Evolutionary conservation across 2,329 filamentous ascomycete genomes (phyloP).

Genomic region (Beauveria caledonica): DNA sequence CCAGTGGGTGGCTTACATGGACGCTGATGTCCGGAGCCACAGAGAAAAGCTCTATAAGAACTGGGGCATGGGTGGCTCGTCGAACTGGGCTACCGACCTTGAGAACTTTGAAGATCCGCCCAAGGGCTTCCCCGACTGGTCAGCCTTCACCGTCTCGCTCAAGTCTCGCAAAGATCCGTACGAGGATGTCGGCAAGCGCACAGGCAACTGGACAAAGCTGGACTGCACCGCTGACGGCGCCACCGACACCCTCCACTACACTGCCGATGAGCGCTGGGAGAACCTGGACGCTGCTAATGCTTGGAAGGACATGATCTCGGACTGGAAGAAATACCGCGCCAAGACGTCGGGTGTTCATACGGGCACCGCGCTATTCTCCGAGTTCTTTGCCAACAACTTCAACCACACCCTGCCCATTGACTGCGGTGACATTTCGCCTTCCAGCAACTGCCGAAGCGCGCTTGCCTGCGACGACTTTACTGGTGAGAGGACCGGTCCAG

Average conservation of each 20-base stretch:
- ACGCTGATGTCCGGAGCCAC: constrained; percentile 6
- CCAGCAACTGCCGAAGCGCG: neutral
- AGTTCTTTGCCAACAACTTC: constrained; percentile 12
- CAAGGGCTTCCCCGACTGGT: constrained; percentile 12
- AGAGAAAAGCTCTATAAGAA: constrained; percentile 11
- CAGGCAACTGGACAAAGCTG: constrained; percentile 19
- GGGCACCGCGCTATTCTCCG: constrained; percentile 10
- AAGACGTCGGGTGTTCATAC: neutral
- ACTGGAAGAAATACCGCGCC: neutral
- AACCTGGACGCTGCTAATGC: neutral
- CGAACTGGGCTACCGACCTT: constrained; percentile 19
- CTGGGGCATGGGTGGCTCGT: constrained; percentile 16
- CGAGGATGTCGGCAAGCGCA: constrained; percentile 11
- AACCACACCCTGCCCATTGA: neutral
- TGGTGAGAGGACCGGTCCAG: constrained; percentile 14
- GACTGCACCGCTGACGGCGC: constrained; percentile 15
- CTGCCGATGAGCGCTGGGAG: neutral
- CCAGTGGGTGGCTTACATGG: constrained; percentile 15
- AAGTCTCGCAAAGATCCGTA: constrained; percentile 15
- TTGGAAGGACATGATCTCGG: neutral
- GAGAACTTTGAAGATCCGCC: constrained; percentile 17
- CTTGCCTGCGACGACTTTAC: constrained; percentile 8
- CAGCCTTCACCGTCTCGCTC: constrained; percentile 13
- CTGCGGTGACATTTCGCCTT: neutral
- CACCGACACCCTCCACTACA: neutral